These are phyloP conservation scores for Chytriomyces confervae DNA, from an alignment of 192 early-diverging fungal species.

Conservation along the genomic window DNA sequence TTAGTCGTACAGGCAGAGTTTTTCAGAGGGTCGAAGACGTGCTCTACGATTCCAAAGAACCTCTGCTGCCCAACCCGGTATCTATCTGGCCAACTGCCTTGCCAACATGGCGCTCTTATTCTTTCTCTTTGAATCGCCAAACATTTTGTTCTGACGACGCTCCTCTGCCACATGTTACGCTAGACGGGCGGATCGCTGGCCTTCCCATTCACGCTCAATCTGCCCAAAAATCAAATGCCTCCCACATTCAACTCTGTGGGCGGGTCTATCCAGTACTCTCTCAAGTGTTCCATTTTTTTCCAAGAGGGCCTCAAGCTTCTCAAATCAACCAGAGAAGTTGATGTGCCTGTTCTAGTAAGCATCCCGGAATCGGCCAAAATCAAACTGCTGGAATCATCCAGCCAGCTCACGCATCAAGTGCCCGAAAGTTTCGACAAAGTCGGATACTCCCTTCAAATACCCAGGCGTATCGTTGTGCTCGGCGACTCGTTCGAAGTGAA, in stretches of 20 bases:
- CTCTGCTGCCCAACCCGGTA: constrained; percentile 8
- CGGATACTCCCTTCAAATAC: constrained; percentile 26
- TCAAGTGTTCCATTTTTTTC: constrained; percentile 20
- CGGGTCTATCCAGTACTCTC: constrained; percentile 29
- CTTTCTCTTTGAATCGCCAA: no score
- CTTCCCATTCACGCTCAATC: constrained; percentile 16
- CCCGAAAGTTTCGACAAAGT: constrained; percentile 17
- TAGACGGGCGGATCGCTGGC: constrained; percentile 7
- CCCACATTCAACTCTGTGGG: not conserved
- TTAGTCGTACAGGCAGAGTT: not conserved
- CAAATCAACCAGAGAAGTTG: constrained; percentile 10
- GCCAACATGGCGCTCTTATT: not conserved
- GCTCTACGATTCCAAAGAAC: constrained; percentile 12
- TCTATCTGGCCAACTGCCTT: not conserved
- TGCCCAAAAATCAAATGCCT: constrained; percentile 1
- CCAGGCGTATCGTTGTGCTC: constrained; percentile 10
- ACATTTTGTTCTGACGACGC: no score
- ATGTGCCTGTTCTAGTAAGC: constrained; percentile 15
- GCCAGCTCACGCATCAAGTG: constrained; percentile 6
- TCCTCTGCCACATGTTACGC: not conserved
- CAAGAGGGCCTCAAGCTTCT: constrained; percentile 34
- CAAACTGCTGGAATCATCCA: constrained; percentile 16
- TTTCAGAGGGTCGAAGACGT: constrained; percentile 19
- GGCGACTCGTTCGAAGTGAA: constrained; percentile 25
- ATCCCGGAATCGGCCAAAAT: constrained; percentile 28